These are phyloP conservation scores for Erythrobasidium hasegawianum DNA, from an alignment of 1,284 basidiomycete species.

Conservation along the genomic window DNA sequence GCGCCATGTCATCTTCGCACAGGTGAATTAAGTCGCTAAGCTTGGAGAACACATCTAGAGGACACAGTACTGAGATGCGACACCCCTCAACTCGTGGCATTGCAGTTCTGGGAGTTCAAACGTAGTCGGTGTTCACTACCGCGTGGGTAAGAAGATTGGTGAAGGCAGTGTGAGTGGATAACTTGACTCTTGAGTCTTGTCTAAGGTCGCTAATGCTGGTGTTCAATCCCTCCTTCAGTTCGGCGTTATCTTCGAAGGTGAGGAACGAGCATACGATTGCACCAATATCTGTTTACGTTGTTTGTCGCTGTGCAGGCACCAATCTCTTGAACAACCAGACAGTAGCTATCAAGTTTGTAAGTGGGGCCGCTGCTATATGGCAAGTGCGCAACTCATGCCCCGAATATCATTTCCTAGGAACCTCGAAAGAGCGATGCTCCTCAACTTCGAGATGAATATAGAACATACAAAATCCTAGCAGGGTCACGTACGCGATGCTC, in stretches of 20 bases:
- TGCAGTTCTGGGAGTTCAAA: constrained; percentile 37
- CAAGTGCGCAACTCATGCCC: background rate
- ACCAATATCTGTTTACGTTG: constrained; percentile 1
- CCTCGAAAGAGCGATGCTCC: constrained; percentile 94
- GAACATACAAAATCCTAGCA: constrained; percentile 89
- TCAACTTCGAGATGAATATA: constrained; percentile 92
- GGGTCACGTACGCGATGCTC: constrained; percentile 70
- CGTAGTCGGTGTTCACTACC: constrained; percentile 74
- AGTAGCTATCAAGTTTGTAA: constrained; percentile 95
- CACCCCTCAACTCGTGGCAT: background rate
- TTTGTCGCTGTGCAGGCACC: constrained; percentile 62
- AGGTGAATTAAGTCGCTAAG: too few species aligned
- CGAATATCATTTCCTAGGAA: constrained; percentile 59
- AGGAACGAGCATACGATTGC: too few species aligned
- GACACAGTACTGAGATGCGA: too few species aligned
- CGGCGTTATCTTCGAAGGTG: constrained; percentile 94
- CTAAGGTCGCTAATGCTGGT: background rate
- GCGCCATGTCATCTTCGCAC: too few species aligned
- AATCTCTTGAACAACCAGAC: constrained; percentile 93
- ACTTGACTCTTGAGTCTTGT: background rate
- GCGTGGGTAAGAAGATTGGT: constrained; percentile 72
- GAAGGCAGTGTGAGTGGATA: constrained; percentile 54
- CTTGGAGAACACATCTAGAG: too few species aligned
- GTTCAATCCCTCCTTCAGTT: constrained; percentile 53
- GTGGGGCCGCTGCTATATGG: constrained; percentile 51